Evolutionary conservation across 2,329 filamentous ascomycete species (phyloP).

Genomic region (Madurella mycetomatis): DNA sequence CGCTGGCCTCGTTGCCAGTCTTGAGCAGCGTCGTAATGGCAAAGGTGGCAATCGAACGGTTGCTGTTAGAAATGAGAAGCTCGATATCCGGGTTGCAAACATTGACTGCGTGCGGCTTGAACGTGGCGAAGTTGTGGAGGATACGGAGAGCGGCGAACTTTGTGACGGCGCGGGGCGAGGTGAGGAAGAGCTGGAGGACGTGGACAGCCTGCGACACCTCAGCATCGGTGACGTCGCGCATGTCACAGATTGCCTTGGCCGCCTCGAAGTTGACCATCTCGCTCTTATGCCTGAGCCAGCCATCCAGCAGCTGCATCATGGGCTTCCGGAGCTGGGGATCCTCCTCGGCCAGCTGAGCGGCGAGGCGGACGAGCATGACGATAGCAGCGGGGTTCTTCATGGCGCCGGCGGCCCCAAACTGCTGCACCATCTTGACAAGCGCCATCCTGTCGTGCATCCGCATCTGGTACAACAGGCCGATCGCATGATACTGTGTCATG

Average conservation of each 20-base stretch:
- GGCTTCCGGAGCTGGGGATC: conserved; percentile 83
- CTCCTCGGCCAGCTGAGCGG: conserved; percentile 90
- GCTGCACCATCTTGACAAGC: conserved; percentile 99
- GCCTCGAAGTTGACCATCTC: conserved; percentile 99
- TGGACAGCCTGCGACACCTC: conserved; percentile 92
- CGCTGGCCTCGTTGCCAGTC: conserved; percentile 95
- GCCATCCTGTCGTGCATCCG: conserved; percentile 96
- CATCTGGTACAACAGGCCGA: conserved; percentile 97
- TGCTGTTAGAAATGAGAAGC: conserved; percentile 91
- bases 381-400: conserved; percentile 93
- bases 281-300: conserved; percentile 96
- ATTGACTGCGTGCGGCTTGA: conserved; percentile 90
- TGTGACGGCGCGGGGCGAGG: conserved; percentile 88
- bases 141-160: conserved; percentile 97
- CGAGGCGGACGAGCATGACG: conserved; percentile 86
- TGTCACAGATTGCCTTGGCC: conserved; percentile 94
- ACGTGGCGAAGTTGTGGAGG: conserved; percentile 91
- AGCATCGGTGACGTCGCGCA: conserved; percentile 86
- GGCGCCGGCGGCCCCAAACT: conserved; percentile 85
- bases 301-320: conserved; percentile 95
- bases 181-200: conserved; percentile 93
- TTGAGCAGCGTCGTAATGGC: conserved; percentile 97
- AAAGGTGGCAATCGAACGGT: conserved; percentile 96
- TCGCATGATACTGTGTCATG: conserved; percentile 98
- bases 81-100: conserved; percentile 97